Conservation (phyloP, 345 rosid genomes). For the Abelmoschus esculentus region DNA sequence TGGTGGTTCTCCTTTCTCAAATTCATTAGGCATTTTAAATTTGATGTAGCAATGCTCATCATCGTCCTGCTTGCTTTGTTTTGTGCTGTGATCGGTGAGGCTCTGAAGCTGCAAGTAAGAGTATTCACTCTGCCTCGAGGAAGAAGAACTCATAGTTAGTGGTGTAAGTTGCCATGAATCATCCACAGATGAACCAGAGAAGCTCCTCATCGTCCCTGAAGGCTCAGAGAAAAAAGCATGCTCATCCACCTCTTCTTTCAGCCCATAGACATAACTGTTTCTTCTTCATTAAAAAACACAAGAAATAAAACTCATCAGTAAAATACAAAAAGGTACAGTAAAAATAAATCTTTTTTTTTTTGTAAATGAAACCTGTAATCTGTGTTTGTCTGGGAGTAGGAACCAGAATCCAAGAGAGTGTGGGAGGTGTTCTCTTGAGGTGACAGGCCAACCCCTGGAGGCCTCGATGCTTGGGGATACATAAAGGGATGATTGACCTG, state of each 20-base stretch:
- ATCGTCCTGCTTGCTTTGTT: conserved; percentile 28
- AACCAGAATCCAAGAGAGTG: conserved; percentile 39
- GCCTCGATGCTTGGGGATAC: conserved; percentile 28
- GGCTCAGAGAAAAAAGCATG: conserved; percentile 70
- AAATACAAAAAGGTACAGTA: neutral
- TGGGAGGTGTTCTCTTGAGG: conserved; percentile 30
- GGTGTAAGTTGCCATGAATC: conserved; percentile 65
- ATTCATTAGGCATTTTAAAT: conserved; percentile 26
- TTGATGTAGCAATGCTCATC: conserved; percentile 24
- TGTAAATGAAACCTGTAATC: conserved; percentile 43
- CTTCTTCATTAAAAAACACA: conserved; percentile 22
- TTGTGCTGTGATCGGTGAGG: conserved; percentile 17
- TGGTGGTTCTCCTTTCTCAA: conserved; percentile 40
- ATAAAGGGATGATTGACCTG: conserved; percentile 24
- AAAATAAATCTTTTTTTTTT: neutral
- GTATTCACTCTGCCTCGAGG: conserved; percentile 44
- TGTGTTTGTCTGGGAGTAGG: conserved; percentile 24
- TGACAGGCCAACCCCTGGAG: conserved; percentile 23
- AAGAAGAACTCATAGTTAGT: conserved; percentile 45
- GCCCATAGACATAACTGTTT: conserved; percentile 42
- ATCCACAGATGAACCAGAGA: conserved; percentile 49
- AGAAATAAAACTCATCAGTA: neutral
- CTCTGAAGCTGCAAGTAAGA: conserved; percentile 56
- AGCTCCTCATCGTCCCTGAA: conserved; percentile 49
- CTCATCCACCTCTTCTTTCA: conserved; percentile 51